Conservation (phyloP, 768 basidiomycete species). For the Rhizopogon vinicolor region DNA sequence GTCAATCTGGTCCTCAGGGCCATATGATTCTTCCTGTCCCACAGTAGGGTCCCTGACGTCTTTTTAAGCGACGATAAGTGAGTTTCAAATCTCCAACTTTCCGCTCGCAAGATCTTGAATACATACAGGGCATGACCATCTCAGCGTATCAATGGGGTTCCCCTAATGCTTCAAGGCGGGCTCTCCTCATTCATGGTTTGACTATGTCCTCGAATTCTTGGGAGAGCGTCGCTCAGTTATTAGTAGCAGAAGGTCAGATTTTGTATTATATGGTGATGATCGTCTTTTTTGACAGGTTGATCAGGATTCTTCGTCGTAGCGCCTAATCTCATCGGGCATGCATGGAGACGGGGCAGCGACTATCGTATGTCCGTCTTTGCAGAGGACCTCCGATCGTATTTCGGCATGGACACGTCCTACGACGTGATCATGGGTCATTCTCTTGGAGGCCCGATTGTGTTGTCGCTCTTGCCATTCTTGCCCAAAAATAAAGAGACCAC, state of each 20-base stretch:
- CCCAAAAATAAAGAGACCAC: slow-evolving; percentile 1
- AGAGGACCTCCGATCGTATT: slow-evolving; percentile 11
- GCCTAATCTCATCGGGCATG: slow-evolving; percentile 14
- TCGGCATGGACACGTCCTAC: slow-evolving; percentile 4
- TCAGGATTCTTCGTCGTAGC: slow-evolving; percentile 17
- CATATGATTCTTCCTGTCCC: no score
- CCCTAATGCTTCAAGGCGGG: slow-evolving; percentile 8
- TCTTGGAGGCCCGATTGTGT: slow-evolving; percentile 9
- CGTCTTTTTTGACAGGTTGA: background rate
- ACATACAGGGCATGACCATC: background rate
- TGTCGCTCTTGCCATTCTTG: slow-evolving; percentile 13
- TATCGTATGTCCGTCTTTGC: slow-evolving; percentile 6
- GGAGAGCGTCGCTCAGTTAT: slow-evolving; percentile 10
- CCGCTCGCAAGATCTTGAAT: no score
- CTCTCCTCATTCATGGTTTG: slow-evolving; percentile 13
- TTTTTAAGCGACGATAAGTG: slow-evolving; percentile 14
- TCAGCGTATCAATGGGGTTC: slow-evolving; percentile 14
- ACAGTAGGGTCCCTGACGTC: no score
- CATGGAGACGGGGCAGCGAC: slow-evolving; percentile 5
- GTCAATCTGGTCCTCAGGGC: no score
- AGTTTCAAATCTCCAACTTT: slow-evolving; percentile 42
- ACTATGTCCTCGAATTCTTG: slow-evolving; percentile 13
- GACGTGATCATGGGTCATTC: slow-evolving; percentile 17
- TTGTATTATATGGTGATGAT: background rate
- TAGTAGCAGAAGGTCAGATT: slow-evolving; percentile 13